Base-by-base conservation (phyloP, 768 basidiomycete genomes). In the Hydnomerulius pinastri region DNA sequence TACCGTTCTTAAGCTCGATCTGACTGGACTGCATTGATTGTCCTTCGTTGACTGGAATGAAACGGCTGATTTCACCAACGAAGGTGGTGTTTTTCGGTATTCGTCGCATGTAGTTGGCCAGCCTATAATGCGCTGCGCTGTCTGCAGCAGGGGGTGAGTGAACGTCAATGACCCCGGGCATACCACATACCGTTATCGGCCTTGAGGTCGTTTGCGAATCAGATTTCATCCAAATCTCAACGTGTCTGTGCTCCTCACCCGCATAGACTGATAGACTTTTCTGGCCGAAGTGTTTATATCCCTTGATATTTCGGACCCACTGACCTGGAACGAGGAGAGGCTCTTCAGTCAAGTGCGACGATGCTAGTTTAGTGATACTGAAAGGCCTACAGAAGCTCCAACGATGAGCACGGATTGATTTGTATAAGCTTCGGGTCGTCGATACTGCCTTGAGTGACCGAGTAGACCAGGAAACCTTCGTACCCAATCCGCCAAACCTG, bases 341-440 rank as follows among this genome's bases (percentile, higher is more conserved):
- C n/a, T n/a, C n/a, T n/a, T n/a, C n/a, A n/a, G n/a, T n/a, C n/a
- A n/a, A n/a, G n/a, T n/a, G n/a, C n/a, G n/a, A n/a, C n/a, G n/a
- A n/a, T n/a, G n/a, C n/a, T n/a, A n/a, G n/a, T n/a, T n/a, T n/a
- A n/a, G n/a, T n/a, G n/a, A n/a, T n/a, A n/a, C n/a, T n/a, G 12
- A 1, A 10, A 15, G 17, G 15, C 58, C 3, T 46, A 56, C 59
- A 17, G 54, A 37, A 33, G 54, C 54, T n/a, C 77, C 76, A 30
- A 79, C 61, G 43, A 78, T 63, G 2, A 78, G 65, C 0, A 76
- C 71, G 2, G 70, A 76, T 50, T 77, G 58, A 40, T 71, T 68
- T 12, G 46, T 25, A 35, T 67, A 73, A 2, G 49, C 28, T 21
- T 76, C 69, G 0, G 77, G 77, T 42, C 58, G 58, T 4, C 75